Percentiles rank a stretch among this genome's conserved stretches.
These are phyloP conservation scores for Dactylorhiza incarnata DNA, from an alignment of 106 monocot species.

Conservation along the genomic window DNA sequence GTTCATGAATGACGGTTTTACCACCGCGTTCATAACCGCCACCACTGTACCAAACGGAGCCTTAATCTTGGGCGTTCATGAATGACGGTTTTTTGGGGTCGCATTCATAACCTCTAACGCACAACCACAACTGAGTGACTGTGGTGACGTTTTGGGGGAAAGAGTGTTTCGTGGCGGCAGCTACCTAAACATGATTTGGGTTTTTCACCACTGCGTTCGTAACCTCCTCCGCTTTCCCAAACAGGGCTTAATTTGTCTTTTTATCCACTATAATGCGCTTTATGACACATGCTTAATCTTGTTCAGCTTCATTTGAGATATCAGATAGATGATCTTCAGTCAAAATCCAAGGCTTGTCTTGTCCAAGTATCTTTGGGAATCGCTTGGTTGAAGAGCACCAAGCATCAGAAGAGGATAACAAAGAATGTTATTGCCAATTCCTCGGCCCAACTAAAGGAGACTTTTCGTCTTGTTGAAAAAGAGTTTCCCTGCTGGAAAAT, in stretches of 20 bases:
- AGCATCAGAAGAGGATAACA: slow-evolving; percentile 57
- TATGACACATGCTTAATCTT: background rate
- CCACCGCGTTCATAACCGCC: no score
- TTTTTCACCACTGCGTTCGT: no score
- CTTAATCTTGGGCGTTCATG: no score
- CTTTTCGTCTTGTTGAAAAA: slow-evolving; percentile 35
- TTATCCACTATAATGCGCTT: background rate
- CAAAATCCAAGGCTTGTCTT: slow-evolving; percentile 37
- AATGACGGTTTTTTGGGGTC: no score
- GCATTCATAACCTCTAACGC: no score
- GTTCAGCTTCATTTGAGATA: slow-evolving; percentile 64
- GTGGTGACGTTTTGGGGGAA: no score
- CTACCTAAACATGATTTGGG: no score
- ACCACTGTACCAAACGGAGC: no score
- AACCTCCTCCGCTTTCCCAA: background rate
- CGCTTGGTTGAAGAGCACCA: slow-evolving; percentile 55
- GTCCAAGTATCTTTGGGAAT: slow-evolving; percentile 46
- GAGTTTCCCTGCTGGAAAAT: slow-evolving; percentile 22
- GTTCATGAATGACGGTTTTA: no score
- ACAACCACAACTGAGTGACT: no score
- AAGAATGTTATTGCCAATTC: slow-evolving; percentile 39
- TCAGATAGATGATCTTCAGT: slow-evolving; percentile 30
- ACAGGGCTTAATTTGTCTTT: background rate
- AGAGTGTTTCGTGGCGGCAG: no score
- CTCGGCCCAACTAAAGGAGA: slow-evolving; percentile 33